Evolutionary conservation across 768 basidiomycete species (phyloP).

Genomic region (Russula abietina): DNA sequence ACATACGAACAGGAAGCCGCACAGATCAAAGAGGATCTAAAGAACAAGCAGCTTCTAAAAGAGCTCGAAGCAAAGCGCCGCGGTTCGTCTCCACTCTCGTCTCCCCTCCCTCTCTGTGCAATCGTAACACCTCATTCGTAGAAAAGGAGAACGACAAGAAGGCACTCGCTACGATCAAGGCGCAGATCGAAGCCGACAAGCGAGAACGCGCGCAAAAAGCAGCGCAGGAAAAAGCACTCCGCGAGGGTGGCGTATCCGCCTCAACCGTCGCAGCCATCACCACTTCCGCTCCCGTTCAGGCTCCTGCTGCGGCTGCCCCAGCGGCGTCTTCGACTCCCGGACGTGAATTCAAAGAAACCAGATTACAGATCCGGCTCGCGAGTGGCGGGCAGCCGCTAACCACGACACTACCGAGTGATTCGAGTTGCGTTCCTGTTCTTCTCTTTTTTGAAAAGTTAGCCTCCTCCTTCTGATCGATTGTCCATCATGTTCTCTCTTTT

Average conservation of each 20-base stretch:
- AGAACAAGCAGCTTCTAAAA: slow-evolving; percentile 73
- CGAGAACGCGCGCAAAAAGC: slow-evolving; percentile 79
- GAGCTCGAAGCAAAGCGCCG: slow-evolving; percentile 76
- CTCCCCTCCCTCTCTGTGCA: not conserved
- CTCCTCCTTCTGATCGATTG: not conserved
- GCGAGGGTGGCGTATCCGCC: slow-evolving; percentile 59
- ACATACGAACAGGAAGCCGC: slow-evolving; percentile 50
- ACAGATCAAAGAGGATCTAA: slow-evolving; percentile 67
- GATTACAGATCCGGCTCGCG: slow-evolving; percentile 84
- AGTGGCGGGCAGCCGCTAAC: slow-evolving; percentile 77
- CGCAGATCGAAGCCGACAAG: slow-evolving; percentile 94
- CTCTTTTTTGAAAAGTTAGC: not conserved
- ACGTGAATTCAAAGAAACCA: slow-evolving; percentile 79
- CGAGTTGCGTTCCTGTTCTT: slow-evolving; percentile 44
- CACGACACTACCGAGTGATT: slow-evolving; percentile 72
- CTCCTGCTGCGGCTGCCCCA: slow-evolving; percentile 35
- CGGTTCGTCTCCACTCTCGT: slow-evolving; percentile 43
- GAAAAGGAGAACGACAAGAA: slow-evolving; percentile 88
- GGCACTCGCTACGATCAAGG: slow-evolving; percentile 81
- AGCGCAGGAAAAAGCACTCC: slow-evolving; percentile 84
- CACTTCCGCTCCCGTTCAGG: slow-evolving; percentile 31
- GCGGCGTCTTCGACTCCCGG: slow-evolving; percentile 43
- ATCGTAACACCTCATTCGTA: slow-evolving; percentile 29
- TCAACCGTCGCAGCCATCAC: slow-evolving; percentile 32
- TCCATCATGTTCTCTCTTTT: not conserved